These are phyloP conservation scores for Talaromyces sp. DNA, from an alignment of 2,329 filamentous ascomycete genomes.

Conservation along the genomic window DNA sequence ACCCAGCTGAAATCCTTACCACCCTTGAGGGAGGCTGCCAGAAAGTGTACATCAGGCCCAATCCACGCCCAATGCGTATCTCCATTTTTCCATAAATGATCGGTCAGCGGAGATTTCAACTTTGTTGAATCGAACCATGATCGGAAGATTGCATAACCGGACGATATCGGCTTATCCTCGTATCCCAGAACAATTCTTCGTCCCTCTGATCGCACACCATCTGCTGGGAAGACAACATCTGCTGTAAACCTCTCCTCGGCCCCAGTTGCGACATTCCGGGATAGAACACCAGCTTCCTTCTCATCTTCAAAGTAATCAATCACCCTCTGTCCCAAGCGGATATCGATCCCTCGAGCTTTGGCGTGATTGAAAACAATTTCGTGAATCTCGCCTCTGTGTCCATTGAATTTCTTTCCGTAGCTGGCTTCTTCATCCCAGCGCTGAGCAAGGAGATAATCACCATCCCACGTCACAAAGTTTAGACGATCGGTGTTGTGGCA, in stretches of 20 bases:
- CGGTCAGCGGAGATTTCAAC: conserved; percentile 19
- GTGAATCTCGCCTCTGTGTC: conserved; percentile 34
- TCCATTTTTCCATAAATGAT: conserved; percentile 50
- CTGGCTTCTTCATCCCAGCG: conserved; percentile 24
- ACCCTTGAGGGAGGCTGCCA: conserved; percentile 50
- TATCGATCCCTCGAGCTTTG: conserved; percentile 28
- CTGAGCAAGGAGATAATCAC: conserved; percentile 23
- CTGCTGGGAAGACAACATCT: conserved; percentile 53
- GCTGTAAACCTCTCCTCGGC: conserved; percentile 32
- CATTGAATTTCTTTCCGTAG: conserved; percentile 30
- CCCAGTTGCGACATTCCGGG: conserved; percentile 26
- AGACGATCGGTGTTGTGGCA: conserved; percentile 29
- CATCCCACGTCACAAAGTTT: conserved; percentile 29
- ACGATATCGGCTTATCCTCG: conserved; percentile 30
- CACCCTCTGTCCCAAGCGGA: conserved; percentile 30
- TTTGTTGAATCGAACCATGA: conserved; percentile 14
- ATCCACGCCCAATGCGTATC: conserved; percentile 53
- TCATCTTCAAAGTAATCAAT: conserved; percentile 30
- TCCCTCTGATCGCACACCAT: conserved; percentile 54
- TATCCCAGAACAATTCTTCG: conserved; percentile 44
- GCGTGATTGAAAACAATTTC: conserved; percentile 32
- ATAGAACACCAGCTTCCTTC: conserved; percentile 25
- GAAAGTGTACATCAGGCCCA: conserved; percentile 42
- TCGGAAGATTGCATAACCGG: conserved; percentile 25
- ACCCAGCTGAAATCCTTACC: conserved; percentile 55